These are phyloP conservation scores for Castanopsis chinensis DNA, from an alignment of 306 rosid species.

Conservation along the genomic window DNA sequence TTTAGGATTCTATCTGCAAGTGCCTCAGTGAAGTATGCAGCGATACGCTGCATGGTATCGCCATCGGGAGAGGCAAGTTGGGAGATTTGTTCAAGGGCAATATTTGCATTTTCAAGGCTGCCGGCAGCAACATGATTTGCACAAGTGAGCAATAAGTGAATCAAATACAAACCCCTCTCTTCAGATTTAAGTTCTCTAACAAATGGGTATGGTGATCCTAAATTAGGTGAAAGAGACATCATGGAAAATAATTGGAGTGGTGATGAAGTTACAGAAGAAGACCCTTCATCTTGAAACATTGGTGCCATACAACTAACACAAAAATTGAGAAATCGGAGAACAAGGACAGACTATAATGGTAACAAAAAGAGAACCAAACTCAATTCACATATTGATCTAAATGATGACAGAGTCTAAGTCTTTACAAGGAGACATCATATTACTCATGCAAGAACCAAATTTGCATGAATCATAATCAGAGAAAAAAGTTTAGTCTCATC, in stretches of 20 bases:
- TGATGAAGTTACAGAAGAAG: slow-evolving; percentile 62
- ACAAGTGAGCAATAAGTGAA: slow-evolving; percentile 74
- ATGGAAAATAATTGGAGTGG: slow-evolving; percentile 60
- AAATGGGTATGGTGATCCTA: slow-evolving; percentile 73
- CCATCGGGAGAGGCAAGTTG: slow-evolving; percentile 73
- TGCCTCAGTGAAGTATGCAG: slow-evolving; percentile 74
- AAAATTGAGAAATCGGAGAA: slow-evolving; percentile 30
- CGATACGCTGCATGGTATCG: slow-evolving; percentile 87
- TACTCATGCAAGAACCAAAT: neutral
- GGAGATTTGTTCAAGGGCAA: slow-evolving; percentile 79
- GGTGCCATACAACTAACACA: slow-evolving; percentile 38
- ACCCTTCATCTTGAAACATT: slow-evolving; percentile 72
- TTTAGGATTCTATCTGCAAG: slow-evolving; percentile 77
- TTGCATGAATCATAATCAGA: neutral
- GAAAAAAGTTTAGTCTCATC: neutral
- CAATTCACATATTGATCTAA: slow-evolving; percentile 10
- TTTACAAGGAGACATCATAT: slow-evolving; percentile 8
- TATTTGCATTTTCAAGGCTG: slow-evolving; percentile 71
- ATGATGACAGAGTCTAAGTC: neutral
- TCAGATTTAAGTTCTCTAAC: slow-evolving; percentile 71
- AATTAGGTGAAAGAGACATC: slow-evolving; percentile 63
- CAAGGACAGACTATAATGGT: slow-evolving; percentile 3
- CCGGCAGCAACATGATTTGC: slow-evolving; percentile 75
- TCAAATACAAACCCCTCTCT: slow-evolving; percentile 74
- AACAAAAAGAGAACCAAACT: neutral